Base-by-base conservation (phyloP, 495 filamentous ascomycete species). In the Bombardia bombarda region DNA sequence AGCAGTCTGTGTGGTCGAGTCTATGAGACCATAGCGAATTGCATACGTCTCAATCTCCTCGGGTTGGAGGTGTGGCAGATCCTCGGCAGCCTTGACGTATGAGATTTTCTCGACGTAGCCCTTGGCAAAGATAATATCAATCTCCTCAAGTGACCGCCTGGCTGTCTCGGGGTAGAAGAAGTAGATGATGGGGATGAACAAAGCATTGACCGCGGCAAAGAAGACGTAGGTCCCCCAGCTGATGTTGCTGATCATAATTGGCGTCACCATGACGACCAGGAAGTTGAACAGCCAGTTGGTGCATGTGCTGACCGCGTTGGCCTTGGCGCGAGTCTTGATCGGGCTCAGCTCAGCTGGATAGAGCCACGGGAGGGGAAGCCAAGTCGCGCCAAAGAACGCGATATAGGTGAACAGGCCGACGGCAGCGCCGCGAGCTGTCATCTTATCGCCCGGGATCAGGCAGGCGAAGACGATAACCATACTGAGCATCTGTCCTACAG, bases 251-350 rank as follows among this genome's bases (percentile, higher is more conserved):
- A 88, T 62, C 77, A 87, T 83, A 38, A 86, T 74, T 0, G 86
- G 86, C 0, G 83, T 86, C 42, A 88, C 77, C 83, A 88, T 86
- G 44, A 90, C 86, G 31, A 89, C 76, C 10, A 80, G 42, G 61
- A 87, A 89, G 71, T 88, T 88, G 67, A 84, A 87, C 2, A 86
- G 63, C 84, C 84, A 88, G 65, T 90, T 87, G 14, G 73, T 75
- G 63, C 81, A 84, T 9, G 84, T 87, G 7, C 78, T 83, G 16
- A 86, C 69, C 12, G 85, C 83, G 53, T 87, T 87, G 31, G 83
- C 84, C 66, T 84, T 82, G 21, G 74, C 79, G 46, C 85, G 74
- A 7, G 83, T 87, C 51, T 78, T 78, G 57, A 87, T 76, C 9
- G 84, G 84, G 51, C 83, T 85, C 52, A 90, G 74, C 61, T 87